Conservation (phyloP, 139 green algal genomes). For the Chlamydomonas sp. region DNA sequence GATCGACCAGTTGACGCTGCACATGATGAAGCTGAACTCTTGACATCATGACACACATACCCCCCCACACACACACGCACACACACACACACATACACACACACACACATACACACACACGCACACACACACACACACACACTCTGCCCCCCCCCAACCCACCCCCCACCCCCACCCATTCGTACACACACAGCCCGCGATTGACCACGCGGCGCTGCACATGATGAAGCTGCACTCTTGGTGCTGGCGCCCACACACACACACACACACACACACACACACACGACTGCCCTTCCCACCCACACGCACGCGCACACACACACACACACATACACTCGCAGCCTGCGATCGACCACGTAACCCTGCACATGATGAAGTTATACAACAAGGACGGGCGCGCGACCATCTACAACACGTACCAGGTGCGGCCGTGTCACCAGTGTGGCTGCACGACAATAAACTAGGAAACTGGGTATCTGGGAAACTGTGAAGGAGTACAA, state of each 20-base stretch:
- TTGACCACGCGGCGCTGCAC: background rate
- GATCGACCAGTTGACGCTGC: conserved; percentile 66
- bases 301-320: too few relatives aligned
- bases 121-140: background rate
- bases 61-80: too few relatives aligned
- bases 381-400: conserved; percentile 55
- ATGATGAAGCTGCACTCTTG: conserved; percentile 1
- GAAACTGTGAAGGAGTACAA: conserved; percentile 74
- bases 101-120: background rate
- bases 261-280: too few relatives aligned
- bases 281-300: too few relatives aligned
- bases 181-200: background rate
- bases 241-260: too few relatives aligned
- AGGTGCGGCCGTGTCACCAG: conserved; percentile 25
- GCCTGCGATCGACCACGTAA: conserved; percentile 76
- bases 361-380: conserved; percentile 52
- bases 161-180: background rate
- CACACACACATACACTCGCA: conserved; percentile 88
- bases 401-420: conserved; percentile 76
- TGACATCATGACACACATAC: background rate
- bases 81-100: background rate
- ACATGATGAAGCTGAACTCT: conserved; percentile 59
- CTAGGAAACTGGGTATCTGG: too few relatives aligned
- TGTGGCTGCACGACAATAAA: too few relatives aligned
- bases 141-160: background rate